Evolutionary conservation across 2,329 filamentous ascomycete genomes (phyloP), one percentile per base, ranked within the genome.

Genomic region (Periconia macrospinosa): DNA sequence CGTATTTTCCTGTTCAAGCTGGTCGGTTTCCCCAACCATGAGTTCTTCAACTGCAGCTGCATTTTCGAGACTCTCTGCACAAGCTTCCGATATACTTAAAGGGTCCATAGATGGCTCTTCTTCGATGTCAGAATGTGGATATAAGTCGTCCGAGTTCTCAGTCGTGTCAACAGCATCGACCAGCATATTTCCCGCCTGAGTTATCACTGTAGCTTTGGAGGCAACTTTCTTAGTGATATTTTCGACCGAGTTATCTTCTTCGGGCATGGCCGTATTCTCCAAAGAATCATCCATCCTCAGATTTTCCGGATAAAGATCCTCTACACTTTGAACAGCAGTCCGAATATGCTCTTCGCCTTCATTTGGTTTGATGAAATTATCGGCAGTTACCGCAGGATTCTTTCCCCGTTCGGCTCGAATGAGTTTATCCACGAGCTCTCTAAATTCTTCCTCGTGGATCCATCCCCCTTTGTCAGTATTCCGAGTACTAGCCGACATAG

Each of bases 401-500:
- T 80, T 78, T 6, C 74, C 73, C 55, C 78, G 82, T 69, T 97
- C 92, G 20, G 87, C 79, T 1, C 76, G 69, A 9, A 90, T 83
- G 20, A 95, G 78, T 23, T 82, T 76, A 30, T 78, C 73, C 1
- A 96, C 78, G 61, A 89, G 81, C 42, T 86, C 78, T 30, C 85
- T 80, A 66, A 88, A 93, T 66, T 96, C 92, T 45, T 91, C 86
- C 70, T 97, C 93, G 61, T 97, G 92, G 51, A 97, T 88, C 93
- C 94, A 99, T 0, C 86, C 87, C n/a, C 86, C 85, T n/a, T 85
- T 80, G 40, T 87, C 83, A 2, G 85, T 84, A 55, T 90, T 82
- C 49, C 92, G 83, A 30, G 86, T 79, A 71, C 94, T 89, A 6
- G 91, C 91, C 40, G 92, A 96, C 87, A 97, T 95, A 2, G 91